Conservation (phyloP, 106 monocot species). For the Ottelia alismoides region DNA sequence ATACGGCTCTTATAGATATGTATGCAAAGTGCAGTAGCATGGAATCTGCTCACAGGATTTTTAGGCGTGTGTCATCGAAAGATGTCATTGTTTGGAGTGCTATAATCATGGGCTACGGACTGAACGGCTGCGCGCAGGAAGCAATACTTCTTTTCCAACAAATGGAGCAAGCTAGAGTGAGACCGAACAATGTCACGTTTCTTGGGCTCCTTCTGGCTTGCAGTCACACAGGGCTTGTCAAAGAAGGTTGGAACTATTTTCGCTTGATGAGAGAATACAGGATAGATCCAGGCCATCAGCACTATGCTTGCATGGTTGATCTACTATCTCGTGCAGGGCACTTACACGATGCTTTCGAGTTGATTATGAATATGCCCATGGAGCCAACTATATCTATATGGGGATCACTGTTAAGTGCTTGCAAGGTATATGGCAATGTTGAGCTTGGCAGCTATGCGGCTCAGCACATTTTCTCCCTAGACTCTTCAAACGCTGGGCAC, state of each 20-base stretch:
- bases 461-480: constrained; percentile 30
- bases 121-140: constrained; percentile 44
- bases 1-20: constrained; percentile 78
- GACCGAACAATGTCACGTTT: constrained; percentile 69
- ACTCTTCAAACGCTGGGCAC: constrained; percentile 70
- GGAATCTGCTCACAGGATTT: constrained; percentile 26
- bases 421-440: constrained; percentile 47
- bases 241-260: constrained; percentile 49
- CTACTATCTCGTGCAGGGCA: constrained; percentile 62
- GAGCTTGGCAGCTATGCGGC: constrained; percentile 41
- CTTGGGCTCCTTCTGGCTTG: constrained; percentile 53
- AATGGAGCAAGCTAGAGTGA: constrained; percentile 34
- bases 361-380: constrained; percentile 57
- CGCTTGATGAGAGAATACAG: constrained; percentile 37
- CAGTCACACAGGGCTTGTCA: constrained; percentile 56
- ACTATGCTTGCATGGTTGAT: constrained; percentile 72
- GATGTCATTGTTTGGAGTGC: constrained; percentile 84
- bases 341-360: constrained; percentile 36
- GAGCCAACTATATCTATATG: constrained; percentile 49
- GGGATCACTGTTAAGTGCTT: constrained; percentile 70
- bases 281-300: constrained; percentile 39
- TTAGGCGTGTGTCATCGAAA: constrained; percentile 26
- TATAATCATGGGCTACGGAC: constrained; percentile 47
- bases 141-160: constrained; percentile 41
- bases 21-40: constrained; percentile 63